Evolutionary conservation across 495 filamentous ascomycete species (phyloP), one percentile per base, ranked within the genome.

Genomic region (Penicillium odoratum): DNA sequence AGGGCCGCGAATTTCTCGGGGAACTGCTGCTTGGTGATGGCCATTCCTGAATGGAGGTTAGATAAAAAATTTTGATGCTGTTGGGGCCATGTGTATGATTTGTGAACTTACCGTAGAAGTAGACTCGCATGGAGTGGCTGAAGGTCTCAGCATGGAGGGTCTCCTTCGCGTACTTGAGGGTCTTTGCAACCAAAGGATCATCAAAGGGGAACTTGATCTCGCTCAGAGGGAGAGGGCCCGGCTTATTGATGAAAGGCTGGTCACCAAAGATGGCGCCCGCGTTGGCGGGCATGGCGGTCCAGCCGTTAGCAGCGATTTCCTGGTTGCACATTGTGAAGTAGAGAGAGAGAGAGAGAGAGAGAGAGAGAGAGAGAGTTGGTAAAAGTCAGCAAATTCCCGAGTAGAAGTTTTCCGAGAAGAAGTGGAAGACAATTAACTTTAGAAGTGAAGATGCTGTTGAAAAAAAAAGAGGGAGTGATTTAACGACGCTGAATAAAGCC

Each of bases 81-180:
- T 26, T 10, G 18, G 34, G 21, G 4, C 13, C 16, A n/a, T n/a
- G n/a, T 50, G 45, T 15, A 16, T 11, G 44, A 5, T 1, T 16
- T 56, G 50, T 3, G 29, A 6, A n/a, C 54, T 18, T 61, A 69
- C 88, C 86, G 61, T 83, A 91, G 72, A 85, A 83, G 59, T 78
- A 92, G 3, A 91, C 88, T 11, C 89, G 73, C 86, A 92, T 89
- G 15, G 78, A 83, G 71, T 92, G 89, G 65, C 90, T 85, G 69
- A 84, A 88, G 3, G 86, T 89, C 60, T 83, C 55, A 59, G 51
- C 65, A 57, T 15, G 75, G 62, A 52, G 58, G 26, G 31, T 31
- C 9, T 26, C 18, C 28, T 66, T 67, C 7, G 59, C 69, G 31
- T 69, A 71, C 3, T 52, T 45, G 33, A 62, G 31, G 11, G 66